Evolutionary conservation across 768 basidiomycete species (phyloP).

Genomic region (Termitomyces sp.): DNA sequence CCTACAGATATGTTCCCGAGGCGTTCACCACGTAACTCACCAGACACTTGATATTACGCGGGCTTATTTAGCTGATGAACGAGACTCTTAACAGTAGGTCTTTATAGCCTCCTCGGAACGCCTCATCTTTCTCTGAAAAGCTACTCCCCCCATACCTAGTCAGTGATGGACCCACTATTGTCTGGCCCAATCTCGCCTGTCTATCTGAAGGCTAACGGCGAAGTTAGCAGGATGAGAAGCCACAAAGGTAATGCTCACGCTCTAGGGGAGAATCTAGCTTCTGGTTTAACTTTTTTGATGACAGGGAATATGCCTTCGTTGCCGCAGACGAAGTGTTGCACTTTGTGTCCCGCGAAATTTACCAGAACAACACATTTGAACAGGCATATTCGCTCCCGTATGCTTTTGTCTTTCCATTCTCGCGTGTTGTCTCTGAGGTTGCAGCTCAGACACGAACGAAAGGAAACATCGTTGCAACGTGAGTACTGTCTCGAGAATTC

Average conservation of each 20-base stretch:
- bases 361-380: slow-evolving; percentile 71
- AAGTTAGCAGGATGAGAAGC: slow-evolving; percentile 36
- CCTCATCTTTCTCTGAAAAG: slow-evolving; percentile 12
- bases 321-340: slow-evolving; percentile 71
- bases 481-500: slow-evolving; percentile 13
- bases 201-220: slow-evolving; percentile 36
- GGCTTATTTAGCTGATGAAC: neutral
- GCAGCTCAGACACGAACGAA: slow-evolving; percentile 53
- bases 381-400: slow-evolving; percentile 68
- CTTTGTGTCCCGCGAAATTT: slow-evolving; percentile 66
- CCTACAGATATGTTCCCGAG: neutral
- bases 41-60: neutral
- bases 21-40: neutral
- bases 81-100: slow-evolving; percentile 5
- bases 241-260: slow-evolving; percentile 26
- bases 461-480: slow-evolving; percentile 63
- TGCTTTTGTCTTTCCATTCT: slow-evolving; percentile 19
- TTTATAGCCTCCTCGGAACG: slow-evolving; percentile 27
- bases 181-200: slow-evolving; percentile 22
- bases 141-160: neutral
- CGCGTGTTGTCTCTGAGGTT: slow-evolving; percentile 4
- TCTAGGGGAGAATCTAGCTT: neutral
- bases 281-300: neutral
- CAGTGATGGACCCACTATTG: slow-evolving; percentile 20
- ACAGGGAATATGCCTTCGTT: slow-evolving; percentile 62